phyloP scores from a whole-genome alignment of 2,329 filamentous ascomycete species.

The Ascochyta pisi region DNA sequence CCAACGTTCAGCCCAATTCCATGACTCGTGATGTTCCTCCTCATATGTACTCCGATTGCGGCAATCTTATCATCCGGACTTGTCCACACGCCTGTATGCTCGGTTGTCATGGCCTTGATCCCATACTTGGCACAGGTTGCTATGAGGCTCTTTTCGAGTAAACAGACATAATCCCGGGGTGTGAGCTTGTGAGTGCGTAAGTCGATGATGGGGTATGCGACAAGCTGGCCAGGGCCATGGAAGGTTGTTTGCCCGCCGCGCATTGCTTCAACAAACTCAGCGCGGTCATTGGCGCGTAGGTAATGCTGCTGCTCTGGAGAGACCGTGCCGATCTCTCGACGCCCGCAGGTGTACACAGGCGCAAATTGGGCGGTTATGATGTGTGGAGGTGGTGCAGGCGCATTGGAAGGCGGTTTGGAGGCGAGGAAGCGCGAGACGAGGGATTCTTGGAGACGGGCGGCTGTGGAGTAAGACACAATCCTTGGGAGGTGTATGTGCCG shows the following conservation, averaged over 20 bases:
- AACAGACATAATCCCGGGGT: conserved; percentile 76
- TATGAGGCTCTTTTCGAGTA: conserved; percentile 80
- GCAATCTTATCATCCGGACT: conserved; percentile 72
- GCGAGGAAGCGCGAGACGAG: conserved; percentile 65
- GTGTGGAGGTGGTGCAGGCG: conserved; percentile 63
- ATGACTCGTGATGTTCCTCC: conserved; percentile 81
- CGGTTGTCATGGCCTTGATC: conserved; percentile 68
- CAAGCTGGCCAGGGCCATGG: conserved; percentile 90
- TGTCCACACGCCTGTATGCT: conserved; percentile 85
- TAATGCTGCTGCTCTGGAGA: conserved; percentile 53
- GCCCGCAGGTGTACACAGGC: conserved; percentile 89
- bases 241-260: conserved; percentile 93
- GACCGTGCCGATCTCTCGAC: conserved; percentile 70
- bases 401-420: conserved; percentile 60
- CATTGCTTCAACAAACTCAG: conserved; percentile 72
- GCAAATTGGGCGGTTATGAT: conserved; percentile 83
- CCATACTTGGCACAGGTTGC: conserved; percentile 67
- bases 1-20: conserved; percentile 83
- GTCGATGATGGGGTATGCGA: conserved; percentile 92
- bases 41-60: conserved; percentile 88
- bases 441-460: conserved; percentile 63
- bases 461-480: conserved; percentile 62
- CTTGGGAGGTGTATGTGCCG: conserved; percentile 66
- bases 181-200: conserved; percentile 71
- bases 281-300: conserved; percentile 53